Evolutionary conservation across 169 alveolate genomes (phyloP).

Genomic region (Plasmodium berghei): DNA sequence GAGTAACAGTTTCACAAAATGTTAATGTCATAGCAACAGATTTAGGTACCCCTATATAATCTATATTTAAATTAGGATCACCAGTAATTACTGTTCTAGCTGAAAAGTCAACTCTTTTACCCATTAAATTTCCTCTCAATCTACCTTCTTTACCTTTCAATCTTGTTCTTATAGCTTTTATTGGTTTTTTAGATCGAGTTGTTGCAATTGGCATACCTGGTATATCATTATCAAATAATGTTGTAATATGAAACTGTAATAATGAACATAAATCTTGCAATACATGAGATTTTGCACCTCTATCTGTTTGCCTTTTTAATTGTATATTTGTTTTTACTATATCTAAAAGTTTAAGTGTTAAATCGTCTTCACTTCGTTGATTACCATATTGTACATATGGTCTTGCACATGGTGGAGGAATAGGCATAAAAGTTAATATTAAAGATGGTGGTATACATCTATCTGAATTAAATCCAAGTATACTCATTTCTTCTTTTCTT

Average conservation of each 20-base stretch:
- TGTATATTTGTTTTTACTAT: constrained; percentile 95
- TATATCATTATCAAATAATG: constrained; percentile 97
- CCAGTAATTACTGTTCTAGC: constrained; percentile 99
- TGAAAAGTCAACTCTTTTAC: constrained; percentile 99
- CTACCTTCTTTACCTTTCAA: constrained; percentile 99
- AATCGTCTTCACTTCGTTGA: constrained; percentile 97
- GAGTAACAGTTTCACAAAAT: constrained; percentile 99
- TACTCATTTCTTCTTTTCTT: constrained; percentile 91
- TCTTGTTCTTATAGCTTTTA: constrained; percentile 98
- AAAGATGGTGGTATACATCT: constrained; percentile 96
- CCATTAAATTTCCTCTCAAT: constrained; percentile 99
- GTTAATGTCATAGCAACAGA: constrained; percentile 99
- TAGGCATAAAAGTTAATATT: constrained; percentile 96
- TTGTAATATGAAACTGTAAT: constrained; percentile 97
- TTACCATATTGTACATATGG: constrained; percentile 97
- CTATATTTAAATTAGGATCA: constrained; percentile 97
- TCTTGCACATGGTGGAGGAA: constrained; percentile 99
- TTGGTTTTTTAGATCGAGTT: constrained; percentile 96
- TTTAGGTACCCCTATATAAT: constrained; percentile 98
- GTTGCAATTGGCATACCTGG: constrained; percentile 97
- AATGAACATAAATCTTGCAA: constrained; percentile 92
- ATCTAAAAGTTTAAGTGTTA: constrained; percentile 96
- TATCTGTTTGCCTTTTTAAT: constrained; percentile 90
- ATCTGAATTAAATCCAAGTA: constrained; percentile 96
- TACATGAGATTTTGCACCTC: constrained; percentile 94